Evolutionary conservation across 2,329 filamentous ascomycete species (phyloP).

Genomic region (Lachnellula subtilissima): DNA sequence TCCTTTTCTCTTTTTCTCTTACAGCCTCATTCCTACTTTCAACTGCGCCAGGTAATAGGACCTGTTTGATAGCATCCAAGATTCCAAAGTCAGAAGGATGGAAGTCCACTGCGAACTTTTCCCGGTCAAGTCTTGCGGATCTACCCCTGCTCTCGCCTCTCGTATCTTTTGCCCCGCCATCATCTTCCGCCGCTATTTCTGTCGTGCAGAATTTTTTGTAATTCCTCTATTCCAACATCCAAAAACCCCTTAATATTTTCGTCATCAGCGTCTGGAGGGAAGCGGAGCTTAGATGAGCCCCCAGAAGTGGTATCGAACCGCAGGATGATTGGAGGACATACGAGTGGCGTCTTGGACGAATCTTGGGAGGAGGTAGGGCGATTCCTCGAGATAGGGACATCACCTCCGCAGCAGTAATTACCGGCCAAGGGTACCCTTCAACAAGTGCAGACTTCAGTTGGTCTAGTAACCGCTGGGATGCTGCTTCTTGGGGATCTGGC

Average conservation of each 20-base stretch:
- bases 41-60: conserved; percentile 29
- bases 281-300: not conserved
- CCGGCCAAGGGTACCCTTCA: conserved; percentile 6
- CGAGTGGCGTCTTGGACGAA: conserved; percentile 2
- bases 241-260: conserved; percentile 1
- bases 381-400: conserved; percentile 6
- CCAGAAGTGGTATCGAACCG: conserved; percentile 10
- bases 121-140: conserved; percentile 50
- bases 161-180: conserved; percentile 1
- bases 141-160: conserved; percentile 33
- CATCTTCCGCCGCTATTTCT: conserved; percentile 32
- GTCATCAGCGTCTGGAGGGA: conserved; percentile 4
- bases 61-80: conserved; percentile 44
- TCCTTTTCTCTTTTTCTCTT: conserved; percentile 3
- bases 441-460: conserved; percentile 9
- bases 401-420: conserved; percentile 13
- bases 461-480: conserved; percentile 9
- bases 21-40: not conserved
- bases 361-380: conserved; percentile 7
- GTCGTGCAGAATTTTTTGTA: conserved; percentile 36
- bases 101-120: conserved; percentile 45
- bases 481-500: not conserved
- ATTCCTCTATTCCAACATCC: conserved; percentile 11
- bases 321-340: conserved; percentile 10
- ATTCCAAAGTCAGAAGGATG: conserved; percentile 48